Evolutionary conservation across 2,329 filamentous ascomycete species (phyloP).

Genomic region (Thyridium curvatum): DNA sequence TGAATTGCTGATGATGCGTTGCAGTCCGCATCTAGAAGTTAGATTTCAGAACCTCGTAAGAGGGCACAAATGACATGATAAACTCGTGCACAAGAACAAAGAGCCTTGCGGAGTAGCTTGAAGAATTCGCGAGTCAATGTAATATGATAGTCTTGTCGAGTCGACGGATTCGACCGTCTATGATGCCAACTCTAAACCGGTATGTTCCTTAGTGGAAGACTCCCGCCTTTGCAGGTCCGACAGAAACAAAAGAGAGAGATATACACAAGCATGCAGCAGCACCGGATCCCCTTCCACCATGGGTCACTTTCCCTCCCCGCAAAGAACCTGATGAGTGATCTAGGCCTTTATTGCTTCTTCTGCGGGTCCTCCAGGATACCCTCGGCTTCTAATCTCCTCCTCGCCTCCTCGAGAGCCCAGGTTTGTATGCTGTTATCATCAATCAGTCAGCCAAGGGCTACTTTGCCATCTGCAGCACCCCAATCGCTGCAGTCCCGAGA

Average conservation of each 20-base stretch:
- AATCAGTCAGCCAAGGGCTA: background rate
- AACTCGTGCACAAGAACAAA: no score
- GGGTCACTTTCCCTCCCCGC: background rate
- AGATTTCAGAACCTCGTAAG: no score
- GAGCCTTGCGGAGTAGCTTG: no score
- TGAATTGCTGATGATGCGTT: background rate
- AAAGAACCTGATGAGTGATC: constrained; percentile 4
- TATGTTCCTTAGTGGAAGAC: no score
- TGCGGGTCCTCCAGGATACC: constrained; percentile 79
- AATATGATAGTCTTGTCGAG: no score
- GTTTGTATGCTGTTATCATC: constrained; percentile 76
- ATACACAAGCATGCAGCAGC: constrained; percentile 1
- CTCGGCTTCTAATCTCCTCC: constrained; percentile 90
- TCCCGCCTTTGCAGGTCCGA: background rate
- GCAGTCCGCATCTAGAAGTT: no score
- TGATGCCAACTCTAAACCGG: no score
- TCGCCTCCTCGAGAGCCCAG: constrained; percentile 95
- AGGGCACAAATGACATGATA: no score
- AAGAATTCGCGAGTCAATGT: no score
- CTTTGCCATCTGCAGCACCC: background rate
- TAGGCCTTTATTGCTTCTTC: constrained; percentile 38
- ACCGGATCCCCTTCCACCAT: background rate
- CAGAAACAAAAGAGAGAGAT: constrained; percentile 1
- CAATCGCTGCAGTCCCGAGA: background rate
- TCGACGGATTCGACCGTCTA: no score